Evolutionary conservation across 768 basidiomycete species (phyloP).

Genomic region (Mycena chlorophos): DNA sequence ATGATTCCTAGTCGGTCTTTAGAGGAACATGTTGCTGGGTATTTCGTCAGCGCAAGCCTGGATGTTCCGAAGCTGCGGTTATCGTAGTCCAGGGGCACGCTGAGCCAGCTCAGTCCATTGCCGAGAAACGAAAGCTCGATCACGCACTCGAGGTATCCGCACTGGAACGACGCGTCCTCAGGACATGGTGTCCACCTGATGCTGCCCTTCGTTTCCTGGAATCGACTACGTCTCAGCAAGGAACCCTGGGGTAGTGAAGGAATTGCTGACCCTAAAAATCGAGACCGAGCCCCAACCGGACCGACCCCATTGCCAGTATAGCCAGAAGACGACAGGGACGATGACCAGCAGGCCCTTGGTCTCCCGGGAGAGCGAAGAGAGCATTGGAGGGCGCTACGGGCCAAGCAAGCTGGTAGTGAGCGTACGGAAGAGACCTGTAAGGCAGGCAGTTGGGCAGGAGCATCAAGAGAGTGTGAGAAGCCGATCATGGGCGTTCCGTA

Average conservation of each 20-base stretch:
- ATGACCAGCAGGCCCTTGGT: neutral
- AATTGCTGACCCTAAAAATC: neutral
- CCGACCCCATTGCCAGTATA: conserved; percentile 1
- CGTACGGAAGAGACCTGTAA: too few species aligned
- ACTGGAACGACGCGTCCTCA: conserved; percentile 16
- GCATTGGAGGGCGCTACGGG: neutral
- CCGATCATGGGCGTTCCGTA: too few species aligned
- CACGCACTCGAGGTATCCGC: conserved; percentile 19
- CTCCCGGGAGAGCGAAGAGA: neutral
- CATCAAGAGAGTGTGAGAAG: too few species aligned
- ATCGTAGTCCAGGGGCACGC: conserved; percentile 20
- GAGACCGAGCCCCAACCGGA: neutral
- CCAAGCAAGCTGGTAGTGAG: too few species aligned
- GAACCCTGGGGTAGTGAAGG: too few species aligned
- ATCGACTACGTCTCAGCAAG: neutral
- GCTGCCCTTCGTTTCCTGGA: conserved; percentile 11
- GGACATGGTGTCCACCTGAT: conserved; percentile 18
- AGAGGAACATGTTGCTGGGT: conserved; percentile 12
- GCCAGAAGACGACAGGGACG: neutral
- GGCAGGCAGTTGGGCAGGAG: too few species aligned
- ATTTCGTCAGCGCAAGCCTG: conserved; percentile 17
- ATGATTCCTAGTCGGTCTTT: conserved; percentile 18
- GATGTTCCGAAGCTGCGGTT: conserved; percentile 18
- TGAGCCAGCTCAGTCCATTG: neutral
- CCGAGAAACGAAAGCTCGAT: neutral